Evolutionary conservation across 2,329 filamentous ascomycete genomes (phyloP).

Genomic region (Fusarium sp.): DNA sequence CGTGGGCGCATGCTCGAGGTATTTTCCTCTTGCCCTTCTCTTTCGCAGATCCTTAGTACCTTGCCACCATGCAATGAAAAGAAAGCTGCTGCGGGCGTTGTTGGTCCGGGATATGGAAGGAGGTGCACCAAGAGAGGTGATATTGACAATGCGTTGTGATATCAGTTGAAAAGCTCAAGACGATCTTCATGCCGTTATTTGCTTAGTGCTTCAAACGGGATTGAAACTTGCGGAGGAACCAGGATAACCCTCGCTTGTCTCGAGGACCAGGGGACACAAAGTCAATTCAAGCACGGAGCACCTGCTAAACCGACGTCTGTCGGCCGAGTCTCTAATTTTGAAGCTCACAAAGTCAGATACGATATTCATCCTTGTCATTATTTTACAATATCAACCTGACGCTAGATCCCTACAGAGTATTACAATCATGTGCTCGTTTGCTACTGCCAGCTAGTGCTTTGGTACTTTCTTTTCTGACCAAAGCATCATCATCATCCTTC

Average conservation of each 20-base stretch:
- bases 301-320: conserved; percentile 48
- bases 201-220: conserved; percentile 42
- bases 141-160: conserved; percentile 32
- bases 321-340: conserved; percentile 28
- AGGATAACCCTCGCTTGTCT: conserved; percentile 49
- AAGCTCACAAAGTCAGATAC: conserved; percentile 16
- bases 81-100: conserved; percentile 7
- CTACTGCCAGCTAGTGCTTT: neutral
- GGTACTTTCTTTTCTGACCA: neutral
- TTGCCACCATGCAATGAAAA: conserved; percentile 35
- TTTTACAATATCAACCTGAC: conserved; percentile 1
- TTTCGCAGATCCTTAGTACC: conserved; percentile 30
- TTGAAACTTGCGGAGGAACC: conserved; percentile 48
- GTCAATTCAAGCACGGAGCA: conserved; percentile 46
- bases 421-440: neutral
- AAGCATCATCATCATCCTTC: neutral
- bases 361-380: neutral
- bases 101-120: conserved; percentile 18
- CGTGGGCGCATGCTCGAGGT: conserved; percentile 40
- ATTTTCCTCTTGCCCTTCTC: conserved; percentile 20
- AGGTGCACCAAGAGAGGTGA: conserved; percentile 11
- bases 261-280: conserved; percentile 42
- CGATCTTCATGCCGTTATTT: conserved; percentile 43
- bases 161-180: conserved; percentile 37
- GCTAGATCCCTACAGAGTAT: neutral